Base-by-base conservation (phyloP, 1,284 basidiomycete genomes). In the Hortiboletus rubellus region DNA sequence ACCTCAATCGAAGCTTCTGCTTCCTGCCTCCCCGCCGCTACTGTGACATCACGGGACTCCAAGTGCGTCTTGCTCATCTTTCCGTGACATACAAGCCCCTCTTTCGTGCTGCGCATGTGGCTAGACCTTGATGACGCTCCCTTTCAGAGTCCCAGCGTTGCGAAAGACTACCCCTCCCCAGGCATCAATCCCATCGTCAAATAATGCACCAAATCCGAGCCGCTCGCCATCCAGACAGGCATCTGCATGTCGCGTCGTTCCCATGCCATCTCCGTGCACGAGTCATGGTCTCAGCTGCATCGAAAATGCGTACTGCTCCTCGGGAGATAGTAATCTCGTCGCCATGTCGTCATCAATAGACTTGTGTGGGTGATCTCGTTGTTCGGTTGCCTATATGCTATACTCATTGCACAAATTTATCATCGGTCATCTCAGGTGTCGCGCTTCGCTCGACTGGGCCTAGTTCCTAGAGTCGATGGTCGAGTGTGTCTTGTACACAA, bases 21-120 rank as follows among this genome's bases (percentile, higher is more conserved):
- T 70, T 94, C 1, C 75, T 91, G 7, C 92, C 92, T 3, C 85
- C 86, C 52, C 82, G 84, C 61, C 86, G 87, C 61, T 92, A 91
- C 60, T 95, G 92, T 66, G 92, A 95, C 72, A 91, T 95, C 7
- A 95, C 92, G 0, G 92, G 92, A 0, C 77, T 95, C 7, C 88
- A 92, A 72, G 91, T 89, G 55, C 15, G 76, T 63, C n/a, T 38
- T 17, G 5, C 8, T 40, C 30, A 7, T 34, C 3, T 27, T 10
- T n/a, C n/a, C n/a, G 10, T 27, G 34, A n/a, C n/a, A n/a, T n/a
- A n/a, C n/a, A n/a, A n/a, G n/a, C n/a, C n/a, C n/a, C n/a, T 27
- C 9, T 24, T 34, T 30, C 11, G 7, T 14, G 17, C 38, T 40
- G 46, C 46, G 11, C 14, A 27, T 7, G 17, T 14, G 7, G 6